Percentiles rank a stretch among this genome's conserved stretches.
Conservation (phyloP, 345 rosid genomes). For the Atalantia buxifolia region DNA sequence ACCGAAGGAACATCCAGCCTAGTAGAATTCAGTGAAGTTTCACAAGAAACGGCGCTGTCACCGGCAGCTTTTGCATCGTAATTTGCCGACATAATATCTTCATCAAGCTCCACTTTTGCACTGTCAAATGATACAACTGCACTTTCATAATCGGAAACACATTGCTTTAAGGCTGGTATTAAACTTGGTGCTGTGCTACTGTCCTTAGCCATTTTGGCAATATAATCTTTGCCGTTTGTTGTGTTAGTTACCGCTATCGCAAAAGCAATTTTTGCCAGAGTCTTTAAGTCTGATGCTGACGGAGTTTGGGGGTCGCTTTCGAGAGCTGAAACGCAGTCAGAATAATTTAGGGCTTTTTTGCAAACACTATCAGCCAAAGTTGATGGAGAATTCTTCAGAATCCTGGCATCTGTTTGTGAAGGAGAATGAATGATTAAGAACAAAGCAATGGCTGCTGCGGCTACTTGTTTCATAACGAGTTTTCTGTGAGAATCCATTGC, state of each 20-base stretch:
- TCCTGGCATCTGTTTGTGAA: neutral
- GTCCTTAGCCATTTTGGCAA: neutral
- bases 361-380: neutral
- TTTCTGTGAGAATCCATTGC: neutral
- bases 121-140: neutral
- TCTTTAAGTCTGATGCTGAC: neutral
- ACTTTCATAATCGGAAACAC: neutral
- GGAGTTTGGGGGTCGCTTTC: neutral
- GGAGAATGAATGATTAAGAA: neutral
- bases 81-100: slow-evolving; percentile 7
- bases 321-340: neutral
- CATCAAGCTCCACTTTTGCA: slow-evolving; percentile 12
- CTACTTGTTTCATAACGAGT: neutral
- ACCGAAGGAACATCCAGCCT: neutral
- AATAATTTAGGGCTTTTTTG: neutral
- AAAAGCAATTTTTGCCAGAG: neutral
- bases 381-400: neutral
- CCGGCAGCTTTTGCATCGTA: slow-evolving; percentile 16
- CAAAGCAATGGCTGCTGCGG: neutral
- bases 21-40: neutral
- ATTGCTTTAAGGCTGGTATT: neutral
- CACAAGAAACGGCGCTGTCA: slow-evolving; percentile 10
- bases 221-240: neutral
- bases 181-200: neutral
- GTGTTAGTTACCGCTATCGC: neutral